Base-by-base conservation (phyloP, 352 stramenopile genomes). In the Phytophthora pisi region DNA sequence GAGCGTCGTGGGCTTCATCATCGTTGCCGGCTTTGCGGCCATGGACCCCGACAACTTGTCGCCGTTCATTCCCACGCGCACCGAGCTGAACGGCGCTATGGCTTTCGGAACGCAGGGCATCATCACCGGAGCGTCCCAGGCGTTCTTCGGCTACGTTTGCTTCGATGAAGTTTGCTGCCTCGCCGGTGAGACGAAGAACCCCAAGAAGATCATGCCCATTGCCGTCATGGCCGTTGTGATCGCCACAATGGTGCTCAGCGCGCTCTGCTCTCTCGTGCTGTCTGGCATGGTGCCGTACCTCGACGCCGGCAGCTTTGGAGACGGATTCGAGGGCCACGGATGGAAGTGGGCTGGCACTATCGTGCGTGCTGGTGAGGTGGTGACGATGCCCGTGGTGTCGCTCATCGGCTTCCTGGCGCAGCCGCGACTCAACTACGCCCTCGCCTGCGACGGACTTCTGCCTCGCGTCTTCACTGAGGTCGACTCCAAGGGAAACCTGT, bases 131-230 rank as follows among this genome's bases (percentile, higher is more conserved):
- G 80, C 88, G 4, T 91, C 91, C 9, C 88, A 92, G 38, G 92
- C 89, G 2, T 98, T 98, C 72, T 98, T 98, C 72, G 93, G 93
- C 38, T 98, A 96, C 64, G 71, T 98, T 18, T 95, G 96, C 23
- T 98, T 98, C 68, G 96, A 98, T 74, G 93, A 98, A 65, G 81
- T 98, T 24, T 97, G 90, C 66, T 97, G 91, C 61, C 70, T 98
- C 10, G 88, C 90, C 13, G 86, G 77, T 5, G 87, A 95, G 70
- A 69, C 86, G n/a, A 88, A 90, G 61, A 85, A 95, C 64, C 82
- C 86, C 16, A 82, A 86, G 55, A 81, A 79, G 34, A 86, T 93
- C 61, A 86, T 97, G 70, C 91, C 92, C 3, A 69, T 81, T 28
- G 85, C 85, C 9, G 87, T 98, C 57, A 84, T 97, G 49, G 79